Evolutionary conservation across 2,329 filamentous ascomycete genomes (phyloP), one percentile per base, ranked within the genome.

Genomic region (Microdochium paspali): DNA sequence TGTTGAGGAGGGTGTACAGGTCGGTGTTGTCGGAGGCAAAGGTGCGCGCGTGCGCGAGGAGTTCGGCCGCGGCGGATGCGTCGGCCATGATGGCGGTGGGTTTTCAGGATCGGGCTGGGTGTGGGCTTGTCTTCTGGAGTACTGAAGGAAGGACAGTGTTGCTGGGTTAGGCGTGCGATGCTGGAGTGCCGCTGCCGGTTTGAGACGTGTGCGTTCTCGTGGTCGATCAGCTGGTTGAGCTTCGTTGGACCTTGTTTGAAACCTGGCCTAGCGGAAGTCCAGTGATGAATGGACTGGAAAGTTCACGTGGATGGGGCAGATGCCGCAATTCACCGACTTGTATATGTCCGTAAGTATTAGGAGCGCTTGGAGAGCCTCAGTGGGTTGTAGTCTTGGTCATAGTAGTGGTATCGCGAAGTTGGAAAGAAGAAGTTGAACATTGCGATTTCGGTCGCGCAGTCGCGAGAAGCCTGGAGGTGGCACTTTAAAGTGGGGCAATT

Each of bases 1-100:
- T 73, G 47, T 77, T 77, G 15, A 95, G 77, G 24, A 95, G 75
- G 24, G 78, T 80, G 70, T 93, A 95, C 53, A 91, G 85, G 65
- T 95, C 87, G 55, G 80, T 64, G 49, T 76, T 71, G n/a, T 75
- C 71, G 47, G 74, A 69, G 39, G 82, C 81, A 56, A 80, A 79
- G 51, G 80, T 77, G 61, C 75, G 68, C 47, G 77, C 77, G 51
- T 72, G 73, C 25, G 70, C 64, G 48, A 77, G 55, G 44, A 80
- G 68, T 42, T 80, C 76, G 44, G 61, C 57, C 35, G 60, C 53
- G n/a, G 47, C 31, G 7, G 31, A 35, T 7, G 31, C 15, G 31
- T 35, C 31, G 31, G 31, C 31, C 31, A 35, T 35, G 31, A n/a
- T 35, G 31, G 10, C 7, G 10, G 31, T 35, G 31, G 5, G 10